phyloP scores from a whole-genome alignment of 768 basidiomycete genomes.

The Phlebiopsis flavidoalba region DNA sequence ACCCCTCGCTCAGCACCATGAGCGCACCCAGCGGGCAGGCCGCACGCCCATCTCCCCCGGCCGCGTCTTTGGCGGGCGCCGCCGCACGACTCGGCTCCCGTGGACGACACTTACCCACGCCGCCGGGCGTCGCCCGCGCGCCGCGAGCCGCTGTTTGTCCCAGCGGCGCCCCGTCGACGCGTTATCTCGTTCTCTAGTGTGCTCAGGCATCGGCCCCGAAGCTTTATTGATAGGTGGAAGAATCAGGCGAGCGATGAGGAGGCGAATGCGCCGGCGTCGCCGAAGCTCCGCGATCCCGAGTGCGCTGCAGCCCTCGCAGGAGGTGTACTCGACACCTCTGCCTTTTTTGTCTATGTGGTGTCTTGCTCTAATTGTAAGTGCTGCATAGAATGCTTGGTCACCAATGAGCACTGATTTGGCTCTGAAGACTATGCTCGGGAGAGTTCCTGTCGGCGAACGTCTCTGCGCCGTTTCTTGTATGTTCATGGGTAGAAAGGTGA shows the following conservation, averaged over 20 bases:
- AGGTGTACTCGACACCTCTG: constrained; percentile 72
- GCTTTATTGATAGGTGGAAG: constrained; percentile 20
- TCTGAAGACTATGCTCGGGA: constrained; percentile 80
- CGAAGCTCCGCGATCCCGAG: constrained; percentile 72
- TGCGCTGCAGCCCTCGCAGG: constrained; percentile 56
- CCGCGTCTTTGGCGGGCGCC: background rate
- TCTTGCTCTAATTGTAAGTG: constrained; percentile 82
- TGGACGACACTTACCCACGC: background rate
- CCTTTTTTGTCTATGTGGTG: constrained; percentile 88
- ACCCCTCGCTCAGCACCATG: background rate
- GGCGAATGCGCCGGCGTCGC: constrained; percentile 24
- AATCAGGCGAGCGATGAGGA: constrained; percentile 18
- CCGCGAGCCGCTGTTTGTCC: background rate
- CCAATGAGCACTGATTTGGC: background rate
- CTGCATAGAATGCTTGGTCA: constrained; percentile 7
- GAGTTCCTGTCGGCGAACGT: constrained; percentile 95
- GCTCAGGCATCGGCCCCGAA: constrained; percentile 15
- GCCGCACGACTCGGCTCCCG: background rate
- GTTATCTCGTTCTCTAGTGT: constrained; percentile 23
- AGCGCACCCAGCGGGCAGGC: background rate
- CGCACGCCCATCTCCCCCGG: background rate
- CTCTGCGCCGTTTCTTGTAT: constrained; percentile 85
- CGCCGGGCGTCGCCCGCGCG: background rate
- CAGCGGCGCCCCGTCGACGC: constrained; percentile 8
- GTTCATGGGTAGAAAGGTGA: constrained; percentile 91